Percentiles rank a stretch among this genome's conserved stretches.
phyloP scores from a whole-genome alignment of 129 eudicot genomes.

The Flaveria ramosissima region DNA sequence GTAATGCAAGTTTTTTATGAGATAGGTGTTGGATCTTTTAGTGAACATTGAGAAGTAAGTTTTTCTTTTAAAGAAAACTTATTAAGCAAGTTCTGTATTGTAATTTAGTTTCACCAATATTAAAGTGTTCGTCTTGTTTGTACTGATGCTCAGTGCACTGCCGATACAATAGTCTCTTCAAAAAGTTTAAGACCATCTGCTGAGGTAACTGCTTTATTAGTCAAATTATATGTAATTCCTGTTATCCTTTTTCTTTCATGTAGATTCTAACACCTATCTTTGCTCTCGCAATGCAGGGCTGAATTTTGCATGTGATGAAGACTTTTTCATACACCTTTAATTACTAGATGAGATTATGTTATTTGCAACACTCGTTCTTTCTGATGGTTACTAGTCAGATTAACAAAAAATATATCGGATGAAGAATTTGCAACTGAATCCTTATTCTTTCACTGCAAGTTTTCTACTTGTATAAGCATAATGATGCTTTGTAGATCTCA shows the following conservation, averaged over 20 bases:
- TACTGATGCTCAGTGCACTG: constrained; percentile 46
- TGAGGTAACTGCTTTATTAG: constrained; percentile 42
- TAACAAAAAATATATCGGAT: constrained; percentile 32
- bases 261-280: constrained; percentile 16
- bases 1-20: constrained; percentile 61
- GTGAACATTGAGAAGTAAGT: constrained; percentile 66
- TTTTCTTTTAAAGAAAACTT: not conserved
- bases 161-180: constrained; percentile 43
- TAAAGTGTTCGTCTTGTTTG: constrained; percentile 27
- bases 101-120: constrained; percentile 4
- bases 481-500: constrained; percentile 54
- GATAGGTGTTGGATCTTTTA: constrained; percentile 63
- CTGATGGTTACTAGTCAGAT: constrained; percentile 48
- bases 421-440: constrained; percentile 40
- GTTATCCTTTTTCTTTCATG: not conserved
- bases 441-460: constrained; percentile 27
- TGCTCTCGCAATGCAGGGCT: constrained; percentile 44
- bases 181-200: constrained; percentile 33
- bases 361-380: constrained; percentile 31
- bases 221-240: not conserved
- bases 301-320: constrained; percentile 48
- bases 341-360: constrained; percentile 41
- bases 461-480: constrained; percentile 22
- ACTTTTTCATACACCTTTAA: constrained; percentile 36
- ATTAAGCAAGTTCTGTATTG: constrained; percentile 16